These are phyloP conservation scores for Penstemon eatonii DNA, from an alignment of 257 asterid species.

Conservation along the genomic window DNA sequence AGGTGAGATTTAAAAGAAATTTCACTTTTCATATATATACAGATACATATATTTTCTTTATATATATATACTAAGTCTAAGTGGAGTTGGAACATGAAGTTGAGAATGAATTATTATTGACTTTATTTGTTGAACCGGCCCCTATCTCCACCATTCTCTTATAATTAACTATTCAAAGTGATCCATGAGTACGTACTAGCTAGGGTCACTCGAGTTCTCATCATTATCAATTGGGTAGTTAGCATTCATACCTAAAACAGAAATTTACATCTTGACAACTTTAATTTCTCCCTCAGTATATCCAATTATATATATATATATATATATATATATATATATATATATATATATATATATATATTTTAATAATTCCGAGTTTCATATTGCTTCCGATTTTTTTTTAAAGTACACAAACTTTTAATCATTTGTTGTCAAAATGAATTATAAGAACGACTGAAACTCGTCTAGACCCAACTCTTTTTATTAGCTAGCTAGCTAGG, in stretches of 20 bases:
- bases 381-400: too few species aligned
- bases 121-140: slow-evolving; percentile 37
- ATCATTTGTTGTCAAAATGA: not conserved
- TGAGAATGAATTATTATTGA: slow-evolving; percentile 8
- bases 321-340: too few species aligned
- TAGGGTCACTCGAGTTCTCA: not conserved
- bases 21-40: not conserved
- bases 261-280: not conserved
- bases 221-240: slow-evolving; percentile 5
- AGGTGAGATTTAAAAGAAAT: not conserved
- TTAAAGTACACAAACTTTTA: too few species aligned
- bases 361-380: too few species aligned
- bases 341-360: too few species aligned
- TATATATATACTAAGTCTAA: not conserved
- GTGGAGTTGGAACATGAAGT: not conserved
- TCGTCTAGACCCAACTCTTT: not conserved
- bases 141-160: slow-evolving; percentile 35
- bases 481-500: not conserved
- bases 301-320: not conserved
- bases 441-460: not conserved
- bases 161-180: slow-evolving; percentile 11
- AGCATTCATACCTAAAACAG: slow-evolving; percentile 21
- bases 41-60: too few species aligned
- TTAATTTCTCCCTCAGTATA: slow-evolving; percentile 10
- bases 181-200: not conserved